Percentiles rank a stretch among this genome's conserved stretches.
Evolutionary conservation across 2,329 filamentous ascomycete genomes (phyloP).

Genomic region (Peltaster fructicola): DNA sequence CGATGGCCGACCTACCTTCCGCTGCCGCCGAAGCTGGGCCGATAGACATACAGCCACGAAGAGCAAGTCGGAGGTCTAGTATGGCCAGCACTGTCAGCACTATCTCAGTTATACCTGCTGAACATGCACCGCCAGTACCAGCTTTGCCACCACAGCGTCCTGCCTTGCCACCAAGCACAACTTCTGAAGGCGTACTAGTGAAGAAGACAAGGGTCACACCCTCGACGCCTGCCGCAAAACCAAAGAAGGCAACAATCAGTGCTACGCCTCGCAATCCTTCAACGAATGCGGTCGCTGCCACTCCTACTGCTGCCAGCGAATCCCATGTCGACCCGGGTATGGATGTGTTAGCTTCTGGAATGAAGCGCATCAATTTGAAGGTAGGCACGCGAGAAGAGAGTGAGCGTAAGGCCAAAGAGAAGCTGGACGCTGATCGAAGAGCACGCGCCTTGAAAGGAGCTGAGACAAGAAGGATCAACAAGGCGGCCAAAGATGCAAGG

Average conservation of each 20-base stretch:
- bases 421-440: constrained; percentile 26
- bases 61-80: constrained; percentile 16
- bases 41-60: constrained; percentile 10
- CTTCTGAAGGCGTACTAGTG: constrained; percentile 6
- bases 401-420: constrained; percentile 22
- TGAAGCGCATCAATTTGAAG: constrained; percentile 42
- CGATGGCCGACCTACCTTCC: constrained; percentile 22
- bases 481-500: constrained; percentile 16
- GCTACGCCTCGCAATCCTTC: neutral
- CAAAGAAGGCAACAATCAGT: constrained; percentile 3
- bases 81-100: constrained; percentile 13
- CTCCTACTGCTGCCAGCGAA: constrained; percentile 1
- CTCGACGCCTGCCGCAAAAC: constrained; percentile 10
- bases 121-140: constrained; percentile 3
- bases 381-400: constrained; percentile 40
- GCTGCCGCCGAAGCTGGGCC: constrained; percentile 10
- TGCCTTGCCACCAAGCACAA: constrained; percentile 6
- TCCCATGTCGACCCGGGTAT: constrained; percentile 19
- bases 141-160: constrained; percentile 16
- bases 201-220: constrained; percentile 15
- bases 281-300: constrained; percentile 1
- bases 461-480: constrained; percentile 17
- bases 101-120: constrained; percentile 10
- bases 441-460: constrained; percentile 17
- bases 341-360: constrained; percentile 32